Evolutionary conservation across 2,329 filamentous ascomycete species (phyloP).

Genomic region (Trichoderma breve): DNA sequence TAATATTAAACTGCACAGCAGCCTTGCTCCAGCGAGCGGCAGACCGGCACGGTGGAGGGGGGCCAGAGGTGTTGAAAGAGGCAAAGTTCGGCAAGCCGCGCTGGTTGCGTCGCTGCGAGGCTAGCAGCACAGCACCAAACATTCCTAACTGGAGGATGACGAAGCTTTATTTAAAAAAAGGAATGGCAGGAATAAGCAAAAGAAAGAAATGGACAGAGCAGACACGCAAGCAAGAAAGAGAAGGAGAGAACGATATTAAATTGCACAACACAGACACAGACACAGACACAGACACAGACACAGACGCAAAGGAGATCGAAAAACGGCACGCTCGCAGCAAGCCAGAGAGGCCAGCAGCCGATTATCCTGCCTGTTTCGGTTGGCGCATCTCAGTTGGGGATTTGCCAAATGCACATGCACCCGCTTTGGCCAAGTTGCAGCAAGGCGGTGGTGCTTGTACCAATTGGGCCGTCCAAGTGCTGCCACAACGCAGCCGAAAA

Average conservation of each 20-base stretch:
- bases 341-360: not conserved
- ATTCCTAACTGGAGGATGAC: constrained; percentile 1
- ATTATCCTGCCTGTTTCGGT: constrained; percentile 2
- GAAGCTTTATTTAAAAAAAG: not conserved
- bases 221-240: not conserved
- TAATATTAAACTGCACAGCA: constrained; percentile 10
- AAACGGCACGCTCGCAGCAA: not conserved
- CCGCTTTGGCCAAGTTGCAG: not conserved
- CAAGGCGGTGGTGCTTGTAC: not conserved
- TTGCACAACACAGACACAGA: not conserved
- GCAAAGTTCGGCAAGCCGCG: constrained; percentile 8
- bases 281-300: not conserved
- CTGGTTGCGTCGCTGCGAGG: not conserved
- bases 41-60: constrained; percentile 16
- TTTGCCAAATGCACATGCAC: not conserved
- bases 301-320: not conserved
- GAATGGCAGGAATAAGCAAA: not conserved
- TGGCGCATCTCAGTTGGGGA: not conserved
- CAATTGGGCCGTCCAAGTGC: not conserved
- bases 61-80: constrained; percentile 6
- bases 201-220: too few species aligned
- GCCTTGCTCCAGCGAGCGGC: constrained; percentile 15
- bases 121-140: constrained; percentile 11
- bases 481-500: not conserved
- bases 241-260: not conserved